Conservation (phyloP, 2,329 filamentous ascomycete species). For the Tolypocladium guangdongense region DNA sequence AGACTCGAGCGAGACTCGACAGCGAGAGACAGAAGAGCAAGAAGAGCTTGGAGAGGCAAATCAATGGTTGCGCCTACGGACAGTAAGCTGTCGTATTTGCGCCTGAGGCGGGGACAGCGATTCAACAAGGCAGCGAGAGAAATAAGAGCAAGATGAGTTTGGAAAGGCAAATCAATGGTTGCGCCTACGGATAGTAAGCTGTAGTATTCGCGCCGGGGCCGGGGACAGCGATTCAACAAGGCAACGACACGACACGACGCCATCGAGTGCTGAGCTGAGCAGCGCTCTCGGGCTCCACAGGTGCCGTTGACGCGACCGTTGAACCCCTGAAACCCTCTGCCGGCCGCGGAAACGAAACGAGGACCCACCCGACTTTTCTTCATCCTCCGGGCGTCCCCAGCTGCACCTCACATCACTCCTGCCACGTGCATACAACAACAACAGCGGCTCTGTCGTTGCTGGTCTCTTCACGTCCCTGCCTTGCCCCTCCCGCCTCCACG, state of each 20-base stretch:
- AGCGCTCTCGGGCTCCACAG: not conserved
- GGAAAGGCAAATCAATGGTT: not conserved
- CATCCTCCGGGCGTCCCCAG: not conserved
- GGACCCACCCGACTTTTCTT: not conserved
- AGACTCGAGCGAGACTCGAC: not conserved
- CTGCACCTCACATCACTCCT: not conserved
- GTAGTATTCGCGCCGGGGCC: not conserved
- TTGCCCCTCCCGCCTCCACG: conserved; percentile 2
- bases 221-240: not conserved
- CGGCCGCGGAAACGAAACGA: not conserved
- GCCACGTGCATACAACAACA: not conserved
- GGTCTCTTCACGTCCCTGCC: not conserved
- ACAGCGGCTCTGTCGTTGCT: not conserved
- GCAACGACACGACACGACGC: not conserved
- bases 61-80: not conserved
- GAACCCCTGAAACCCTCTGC: not conserved
- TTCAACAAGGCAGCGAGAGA: not conserved
- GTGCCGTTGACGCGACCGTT: not conserved
- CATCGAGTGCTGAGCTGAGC: no score
- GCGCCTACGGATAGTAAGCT: not conserved
- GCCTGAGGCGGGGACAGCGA: not conserved
- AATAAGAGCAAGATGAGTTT: not conserved
- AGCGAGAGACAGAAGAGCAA: no score
- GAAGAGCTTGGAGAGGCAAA: not conserved
- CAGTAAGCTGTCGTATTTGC: no score